A percentile compares a stretch with the other conserved stretches of the same genome.
Evolutionary conservation across 176 grass and related monocot genomes (phyloP).

Genomic region (Carex kokanica): DNA sequence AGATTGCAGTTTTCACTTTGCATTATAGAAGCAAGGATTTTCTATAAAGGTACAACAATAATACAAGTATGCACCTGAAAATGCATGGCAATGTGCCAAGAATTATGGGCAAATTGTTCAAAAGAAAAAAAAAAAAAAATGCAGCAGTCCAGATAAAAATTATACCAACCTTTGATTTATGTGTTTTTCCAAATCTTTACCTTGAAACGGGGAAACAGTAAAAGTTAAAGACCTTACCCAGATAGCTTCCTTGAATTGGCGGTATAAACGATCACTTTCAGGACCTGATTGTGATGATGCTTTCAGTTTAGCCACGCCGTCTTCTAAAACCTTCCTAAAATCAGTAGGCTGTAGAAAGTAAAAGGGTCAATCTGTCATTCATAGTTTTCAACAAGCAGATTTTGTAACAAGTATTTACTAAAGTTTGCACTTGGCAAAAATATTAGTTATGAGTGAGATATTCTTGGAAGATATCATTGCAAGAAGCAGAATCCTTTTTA

Average conservation of each 20-base stretch:
- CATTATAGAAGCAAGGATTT: background rate
- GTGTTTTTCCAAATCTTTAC: background rate
- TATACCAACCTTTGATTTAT: background rate
- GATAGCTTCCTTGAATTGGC: constrained; percentile 77
- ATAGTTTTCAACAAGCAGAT: background rate
- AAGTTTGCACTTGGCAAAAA: background rate
- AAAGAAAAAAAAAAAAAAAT: background rate
- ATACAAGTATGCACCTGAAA: background rate
- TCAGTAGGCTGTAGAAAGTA: constrained; percentile 41
- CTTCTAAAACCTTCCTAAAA: constrained; percentile 57
- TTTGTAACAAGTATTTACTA: constrained; percentile 4
- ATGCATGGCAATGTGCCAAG: background rate
- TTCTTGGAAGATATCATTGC: background rate
- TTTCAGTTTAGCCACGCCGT: constrained; percentile 58
- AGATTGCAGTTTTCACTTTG: background rate
- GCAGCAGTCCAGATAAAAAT: background rate
- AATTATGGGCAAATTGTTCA: background rate
- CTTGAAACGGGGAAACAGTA: background rate
- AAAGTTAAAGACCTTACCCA: constrained; percentile 49
- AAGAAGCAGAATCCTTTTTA: background rate
- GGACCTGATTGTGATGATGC: constrained; percentile 23
- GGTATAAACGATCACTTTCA: constrained; percentile 48
- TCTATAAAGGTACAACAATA: background rate
- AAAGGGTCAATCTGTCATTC: background rate
- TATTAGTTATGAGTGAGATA: background rate